These are phyloP conservation scores for Paecilomyces dactylethromorphus DNA, from an alignment of 2,329 filamentous ascomycete species.

Conservation along the genomic window DNA sequence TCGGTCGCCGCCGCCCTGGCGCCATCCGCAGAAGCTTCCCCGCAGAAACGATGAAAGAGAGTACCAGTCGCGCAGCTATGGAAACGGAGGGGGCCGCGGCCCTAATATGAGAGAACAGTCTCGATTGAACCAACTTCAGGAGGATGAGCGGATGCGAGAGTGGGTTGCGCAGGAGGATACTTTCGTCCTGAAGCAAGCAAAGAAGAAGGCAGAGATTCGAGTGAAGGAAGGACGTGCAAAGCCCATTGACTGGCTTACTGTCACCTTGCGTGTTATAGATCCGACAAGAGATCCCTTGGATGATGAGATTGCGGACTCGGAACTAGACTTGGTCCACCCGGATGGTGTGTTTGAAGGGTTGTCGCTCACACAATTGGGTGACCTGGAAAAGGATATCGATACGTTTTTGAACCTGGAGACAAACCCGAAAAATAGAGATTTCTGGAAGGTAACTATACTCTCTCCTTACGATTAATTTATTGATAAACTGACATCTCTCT, in stretches of 20 bases:
- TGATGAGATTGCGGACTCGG: slow-evolving; percentile 71
- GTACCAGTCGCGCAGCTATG: slow-evolving; percentile 14
- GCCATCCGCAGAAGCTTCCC: slow-evolving; percentile 29
- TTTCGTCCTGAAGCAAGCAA: slow-evolving; percentile 92
- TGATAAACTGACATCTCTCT: slow-evolving; percentile 13
- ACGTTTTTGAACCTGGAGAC: slow-evolving; percentile 74
- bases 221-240: slow-evolving; percentile 86
- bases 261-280: slow-evolving; percentile 84
- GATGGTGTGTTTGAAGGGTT: slow-evolving; percentile 73
- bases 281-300: slow-evolving; percentile 70
- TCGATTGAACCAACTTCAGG: slow-evolving; percentile 51
- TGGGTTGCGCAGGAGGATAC: slow-evolving; percentile 94
- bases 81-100: slow-evolving; percentile 14
- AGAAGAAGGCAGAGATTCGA: slow-evolving; percentile 94
- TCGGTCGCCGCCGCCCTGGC: slow-evolving; percentile 34
- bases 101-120: slow-evolving; percentile 38
- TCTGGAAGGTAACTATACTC: slow-evolving; percentile 61
- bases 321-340: slow-evolving; percentile 74
- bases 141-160: slow-evolving; percentile 69
- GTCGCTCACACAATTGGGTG: slow-evolving; percentile 58
- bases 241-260: slow-evolving; percentile 88
- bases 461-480: neutral
- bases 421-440: slow-evolving; percentile 70
- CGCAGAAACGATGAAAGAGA: slow-evolving; percentile 27
- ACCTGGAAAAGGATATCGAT: slow-evolving; percentile 77